Base-by-base conservation (phyloP, 2,329 filamentous ascomycete species). In the Nannizzia gypsea region DNA sequence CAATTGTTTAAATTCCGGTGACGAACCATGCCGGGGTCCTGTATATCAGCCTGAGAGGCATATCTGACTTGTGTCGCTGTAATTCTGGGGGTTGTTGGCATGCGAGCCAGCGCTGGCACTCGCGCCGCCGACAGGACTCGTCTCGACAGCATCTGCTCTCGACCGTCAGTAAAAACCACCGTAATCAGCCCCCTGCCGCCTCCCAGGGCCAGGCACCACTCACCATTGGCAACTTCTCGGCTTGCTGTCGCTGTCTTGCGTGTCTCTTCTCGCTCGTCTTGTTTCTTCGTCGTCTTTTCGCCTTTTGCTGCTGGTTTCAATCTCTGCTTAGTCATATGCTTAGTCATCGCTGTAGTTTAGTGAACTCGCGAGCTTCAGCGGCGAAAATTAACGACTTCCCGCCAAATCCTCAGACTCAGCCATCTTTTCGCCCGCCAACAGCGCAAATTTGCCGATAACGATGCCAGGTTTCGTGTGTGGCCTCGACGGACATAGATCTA, bases 21-120 rank as follows among this genome's bases (percentile, higher is more conserved):
- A 60, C 63, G 58, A 73, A 77, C 76, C 74, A 75, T 73, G 60
- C 72, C 67, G 60, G 75, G 73, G 62, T 77, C 75, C 50, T 77
- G 70, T 42, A 69, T 57, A 59, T 73, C 71, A 54, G 70, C 66
- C 66, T 72, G 70, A 36, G 73, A 72, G 56, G 74, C 72, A 64
- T 67, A 68, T 61, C 70, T 66, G 56, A 71, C 66, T 65, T 74
- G 72, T 13, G 75, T 68, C 62, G 74, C 73, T 67, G 38, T 34
- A 26, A 58, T 42, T 72, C 72, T 56, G 28, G 48, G 22, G 48
- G 26, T 8, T 62, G 61, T 34, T 55, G 56, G 44, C 60, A 61
- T 28, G 64, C 71, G 66, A 67, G 71, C 67, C 65, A 73, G 72
- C 65, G 67, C 67, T 64, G 71, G 69, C 63, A 71, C 66, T 67